Conservation (phyloP, 2,329 filamentous ascomycete species). For the Fusarium sp. region DNA sequence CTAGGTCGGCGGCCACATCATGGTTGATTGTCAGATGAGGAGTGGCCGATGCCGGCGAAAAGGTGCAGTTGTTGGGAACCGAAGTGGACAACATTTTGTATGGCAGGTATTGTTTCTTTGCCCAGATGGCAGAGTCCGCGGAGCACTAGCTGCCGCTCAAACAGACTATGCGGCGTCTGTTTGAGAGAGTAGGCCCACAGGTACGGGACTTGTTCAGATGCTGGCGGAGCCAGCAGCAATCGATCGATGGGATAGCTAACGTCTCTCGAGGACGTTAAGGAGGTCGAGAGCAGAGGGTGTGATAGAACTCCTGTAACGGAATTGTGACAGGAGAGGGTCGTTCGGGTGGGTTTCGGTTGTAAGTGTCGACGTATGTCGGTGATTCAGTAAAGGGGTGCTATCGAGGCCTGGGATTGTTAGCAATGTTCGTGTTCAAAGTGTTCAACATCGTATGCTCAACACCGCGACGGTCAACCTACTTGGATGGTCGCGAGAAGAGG, state of each 20-base stretch:
- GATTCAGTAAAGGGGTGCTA: slow-evolving; percentile 68
- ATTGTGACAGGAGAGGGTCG: slow-evolving; percentile 78
- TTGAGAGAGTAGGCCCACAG: slow-evolving; percentile 98
- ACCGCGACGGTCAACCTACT: slow-evolving; percentile 70
- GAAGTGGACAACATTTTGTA: slow-evolving; percentile 82
- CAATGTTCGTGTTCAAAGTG: not conserved
- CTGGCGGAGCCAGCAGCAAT: slow-evolving; percentile 93
- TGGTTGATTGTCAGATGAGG: slow-evolving; percentile 97
- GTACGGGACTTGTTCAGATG: slow-evolving; percentile 72
- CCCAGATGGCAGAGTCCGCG: slow-evolving; percentile 72
- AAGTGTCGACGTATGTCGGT: slow-evolving; percentile 13
- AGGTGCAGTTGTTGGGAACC: slow-evolving; percentile 85
- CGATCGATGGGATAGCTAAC: slow-evolving; percentile 62
- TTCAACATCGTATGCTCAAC: too few species aligned
- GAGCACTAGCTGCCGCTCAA: slow-evolving; percentile 98
- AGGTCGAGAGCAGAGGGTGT: slow-evolving; percentile 87
- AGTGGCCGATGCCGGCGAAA: slow-evolving; percentile 85
- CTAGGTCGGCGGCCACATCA: slow-evolving; percentile 91
- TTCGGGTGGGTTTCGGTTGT: slow-evolving; percentile 27
- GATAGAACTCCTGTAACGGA: slow-evolving; percentile 86
- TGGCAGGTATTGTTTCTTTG: slow-evolving; percentile 47
- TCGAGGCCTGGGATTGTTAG: slow-evolving; percentile 64
- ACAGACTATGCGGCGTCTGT: slow-evolving; percentile 94
- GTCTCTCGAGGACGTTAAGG: slow-evolving; percentile 88
- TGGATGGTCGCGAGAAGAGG: slow-evolving; percentile 89